Evolutionary conservation across 2,329 filamentous ascomycete species (phyloP).

Genomic region (Ophiosphaerella narmari): DNA sequence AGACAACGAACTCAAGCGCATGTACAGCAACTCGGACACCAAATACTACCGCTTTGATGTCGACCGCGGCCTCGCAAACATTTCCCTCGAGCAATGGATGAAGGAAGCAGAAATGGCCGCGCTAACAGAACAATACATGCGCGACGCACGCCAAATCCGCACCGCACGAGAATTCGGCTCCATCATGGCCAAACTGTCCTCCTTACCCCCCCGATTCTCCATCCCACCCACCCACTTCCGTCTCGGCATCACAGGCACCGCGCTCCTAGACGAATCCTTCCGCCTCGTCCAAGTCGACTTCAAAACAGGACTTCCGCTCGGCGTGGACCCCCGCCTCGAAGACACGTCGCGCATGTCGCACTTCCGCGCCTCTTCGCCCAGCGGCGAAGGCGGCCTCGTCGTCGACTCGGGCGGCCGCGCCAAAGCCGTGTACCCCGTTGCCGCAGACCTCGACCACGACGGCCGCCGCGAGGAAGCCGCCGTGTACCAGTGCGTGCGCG

Average conservation of each 20-base stretch:
- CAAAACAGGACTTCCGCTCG: slow-evolving; percentile 43
- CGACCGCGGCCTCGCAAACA: slow-evolving; percentile 45
- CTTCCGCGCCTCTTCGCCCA: slow-evolving; percentile 33
- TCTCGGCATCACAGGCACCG: slow-evolving; percentile 38
- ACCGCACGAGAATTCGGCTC: slow-evolving; percentile 37
- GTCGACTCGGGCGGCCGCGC: slow-evolving; percentile 30
- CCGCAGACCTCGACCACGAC: slow-evolving; percentile 43
- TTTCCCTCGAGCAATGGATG: slow-evolving; percentile 49
- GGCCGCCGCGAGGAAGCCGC: slow-evolving; percentile 41
- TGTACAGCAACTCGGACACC: slow-evolving; percentile 45
- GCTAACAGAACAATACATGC: slow-evolving; percentile 47
- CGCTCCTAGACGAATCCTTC: slow-evolving; percentile 38
- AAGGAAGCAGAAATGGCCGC: slow-evolving; percentile 48
- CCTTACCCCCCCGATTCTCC: slow-evolving; percentile 43
- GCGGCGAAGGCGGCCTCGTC: slow-evolving; percentile 37
- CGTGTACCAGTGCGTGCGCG: slow-evolving; percentile 40
- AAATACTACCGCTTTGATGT: slow-evolving; percentile 48
- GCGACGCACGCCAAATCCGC: slow-evolving; percentile 39
- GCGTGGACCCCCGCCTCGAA: slow-evolving; percentile 21
- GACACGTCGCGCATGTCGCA: slow-evolving; percentile 28
- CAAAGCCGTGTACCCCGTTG: slow-evolving; percentile 41
- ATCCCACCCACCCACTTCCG: slow-evolving; percentile 39
- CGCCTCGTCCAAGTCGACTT: slow-evolving; percentile 43
- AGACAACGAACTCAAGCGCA: slow-evolving; percentile 49
- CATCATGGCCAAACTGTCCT: slow-evolving; percentile 43